These are phyloP conservation scores for Fusarium verticillioides DNA, from an alignment of 2,329 filamentous ascomycete genomes.

Conservation along the genomic window DNA sequence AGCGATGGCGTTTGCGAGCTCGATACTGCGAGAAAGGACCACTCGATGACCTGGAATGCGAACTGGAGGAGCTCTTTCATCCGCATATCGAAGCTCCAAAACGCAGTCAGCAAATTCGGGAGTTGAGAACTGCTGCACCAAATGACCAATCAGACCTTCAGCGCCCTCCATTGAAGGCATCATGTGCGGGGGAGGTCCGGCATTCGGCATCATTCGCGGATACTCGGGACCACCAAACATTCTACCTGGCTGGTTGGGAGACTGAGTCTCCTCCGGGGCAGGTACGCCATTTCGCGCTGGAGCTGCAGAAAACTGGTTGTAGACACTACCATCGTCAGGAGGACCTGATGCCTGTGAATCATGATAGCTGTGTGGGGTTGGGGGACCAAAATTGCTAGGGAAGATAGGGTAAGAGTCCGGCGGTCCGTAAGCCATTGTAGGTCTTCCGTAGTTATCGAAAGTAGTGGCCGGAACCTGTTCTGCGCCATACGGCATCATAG, in stretches of 20 bases:
- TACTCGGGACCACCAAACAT: slow-evolving; percentile 49
- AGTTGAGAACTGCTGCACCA: slow-evolving; percentile 52
- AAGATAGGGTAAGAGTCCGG: slow-evolving; percentile 50
- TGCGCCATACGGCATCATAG: slow-evolving; percentile 51
- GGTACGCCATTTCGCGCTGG: slow-evolving; percentile 53
- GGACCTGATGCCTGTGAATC: slow-evolving; percentile 68
- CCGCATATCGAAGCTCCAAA: slow-evolving; percentile 58
- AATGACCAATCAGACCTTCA: slow-evolving; percentile 54
- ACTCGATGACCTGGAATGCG: slow-evolving; percentile 65
- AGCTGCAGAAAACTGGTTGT: slow-evolving; percentile 53
- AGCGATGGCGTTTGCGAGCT: slow-evolving; percentile 44
- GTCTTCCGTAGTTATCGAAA: slow-evolving; percentile 54
- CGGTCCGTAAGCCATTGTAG: slow-evolving; percentile 49
- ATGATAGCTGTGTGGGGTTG: slow-evolving; percentile 70
- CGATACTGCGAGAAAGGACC: slow-evolving; percentile 63
- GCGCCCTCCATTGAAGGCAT: slow-evolving; percentile 45
- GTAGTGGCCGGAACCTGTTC: slow-evolving; percentile 50
- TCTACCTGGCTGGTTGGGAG: slow-evolving; percentile 45
- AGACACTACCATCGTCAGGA: slow-evolving; percentile 57
- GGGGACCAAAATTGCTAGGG: slow-evolving; percentile 60
- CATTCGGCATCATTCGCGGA: slow-evolving; percentile 49
- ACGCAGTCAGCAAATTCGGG: slow-evolving; percentile 56
- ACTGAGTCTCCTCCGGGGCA: slow-evolving; percentile 45
- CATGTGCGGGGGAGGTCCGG: slow-evolving; percentile 44
- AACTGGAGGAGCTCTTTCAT: slow-evolving; percentile 53